A percentile compares a stretch with the other conserved stretches of the same genome.
Evolutionary conservation across 495 filamentous ascomycete species (phyloP).

Genomic region (Pseudomonodictys pantanalensis): DNA sequence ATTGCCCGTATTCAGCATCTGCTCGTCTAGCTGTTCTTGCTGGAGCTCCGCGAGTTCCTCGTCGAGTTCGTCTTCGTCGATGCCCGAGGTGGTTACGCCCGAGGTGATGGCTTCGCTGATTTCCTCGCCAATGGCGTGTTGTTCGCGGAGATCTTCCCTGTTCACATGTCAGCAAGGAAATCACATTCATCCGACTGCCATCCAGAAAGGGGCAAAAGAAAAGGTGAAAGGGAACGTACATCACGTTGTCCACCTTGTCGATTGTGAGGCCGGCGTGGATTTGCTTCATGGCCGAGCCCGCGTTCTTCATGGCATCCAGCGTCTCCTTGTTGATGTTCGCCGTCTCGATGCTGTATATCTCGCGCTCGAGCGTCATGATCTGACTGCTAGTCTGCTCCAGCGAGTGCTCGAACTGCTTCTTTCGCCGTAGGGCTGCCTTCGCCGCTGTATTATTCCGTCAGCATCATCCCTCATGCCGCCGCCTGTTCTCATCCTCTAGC

Average conservation of each 20-base stretch:
- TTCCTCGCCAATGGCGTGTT: conserved; percentile 88
- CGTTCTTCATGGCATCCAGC: conserved; percentile 86
- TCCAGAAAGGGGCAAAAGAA: background rate
- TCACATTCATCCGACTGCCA: too few relatives aligned
- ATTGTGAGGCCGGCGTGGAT: conserved; percentile 89
- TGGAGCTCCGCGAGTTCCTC: conserved; percentile 79
- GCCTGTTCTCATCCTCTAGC: background rate
- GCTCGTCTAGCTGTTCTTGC: conserved; percentile 77
- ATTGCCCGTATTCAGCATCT: conserved; percentile 86
- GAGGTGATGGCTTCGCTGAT: conserved; percentile 80
- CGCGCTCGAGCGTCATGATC: conserved; percentile 86
- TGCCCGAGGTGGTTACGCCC: conserved; percentile 62
- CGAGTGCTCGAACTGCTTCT: conserved; percentile 88
- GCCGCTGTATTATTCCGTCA: conserved; percentile 58
- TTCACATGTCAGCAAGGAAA: conserved; percentile 1
- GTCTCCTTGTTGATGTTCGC: conserved; percentile 99
- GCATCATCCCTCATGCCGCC: background rate
- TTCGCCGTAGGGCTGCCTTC: conserved; percentile 86
- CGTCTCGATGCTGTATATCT: conserved; percentile 94
- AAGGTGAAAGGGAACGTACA: conserved; percentile 59
- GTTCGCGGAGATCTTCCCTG: conserved; percentile 91
- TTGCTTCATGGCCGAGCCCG: conserved; percentile 79
- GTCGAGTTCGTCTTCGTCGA: conserved; percentile 85
- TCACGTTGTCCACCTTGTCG: conserved; percentile 89
- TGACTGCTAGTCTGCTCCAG: conserved; percentile 86